Percentiles rank a stretch among this genome's conserved stretches.
Conservation (phyloP, 1,284 basidiomycete genomes). For the Bondarzewia mesenterica region DNA sequence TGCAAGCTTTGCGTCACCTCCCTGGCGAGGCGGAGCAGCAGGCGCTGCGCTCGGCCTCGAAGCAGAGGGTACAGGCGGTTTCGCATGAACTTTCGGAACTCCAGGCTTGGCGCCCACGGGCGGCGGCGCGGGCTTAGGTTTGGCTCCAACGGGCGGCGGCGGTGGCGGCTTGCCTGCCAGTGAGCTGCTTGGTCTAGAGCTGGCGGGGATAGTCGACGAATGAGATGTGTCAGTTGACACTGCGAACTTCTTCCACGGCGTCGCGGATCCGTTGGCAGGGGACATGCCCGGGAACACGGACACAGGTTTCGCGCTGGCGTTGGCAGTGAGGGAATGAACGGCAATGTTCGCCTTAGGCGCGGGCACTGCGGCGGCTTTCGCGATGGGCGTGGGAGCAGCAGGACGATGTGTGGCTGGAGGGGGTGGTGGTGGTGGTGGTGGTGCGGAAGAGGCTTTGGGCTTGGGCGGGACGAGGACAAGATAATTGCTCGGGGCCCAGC, state of each 20-base stretch:
- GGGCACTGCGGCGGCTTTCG: slow-evolving; percentile 31
- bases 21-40: slow-evolving; percentile 17
- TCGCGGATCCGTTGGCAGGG: slow-evolving; percentile 53
- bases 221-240: slow-evolving; percentile 24
- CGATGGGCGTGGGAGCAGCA: slow-evolving; percentile 18
- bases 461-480: slow-evolving; percentile 70
- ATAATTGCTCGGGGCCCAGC: slow-evolving; percentile 96
- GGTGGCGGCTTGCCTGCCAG: slow-evolving; percentile 44
- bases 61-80: slow-evolving; percentile 12
- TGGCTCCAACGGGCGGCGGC: slow-evolving; percentile 47
- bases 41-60: slow-evolving; percentile 11
- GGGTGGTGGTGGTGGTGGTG: slow-evolving; percentile 52
- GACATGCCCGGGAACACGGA: slow-evolving; percentile 69
- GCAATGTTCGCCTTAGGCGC: slow-evolving; percentile 20
- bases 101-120: slow-evolving; percentile 25
- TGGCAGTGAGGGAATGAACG: slow-evolving; percentile 39
- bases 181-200: slow-evolving; percentile 48
- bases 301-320: slow-evolving; percentile 58
- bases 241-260: slow-evolving; percentile 64
- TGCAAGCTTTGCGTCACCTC: slow-evolving; percentile 26
- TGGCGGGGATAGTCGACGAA: slow-evolving; percentile 36
- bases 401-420: slow-evolving; percentile 22
- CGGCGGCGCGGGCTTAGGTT: slow-evolving; percentile 29
- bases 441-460: slow-evolving; percentile 47
- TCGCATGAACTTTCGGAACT: slow-evolving; percentile 30